Evolutionary conservation across 129 eudicot species (phyloP).

Genomic region (Artemisia annua): DNA sequence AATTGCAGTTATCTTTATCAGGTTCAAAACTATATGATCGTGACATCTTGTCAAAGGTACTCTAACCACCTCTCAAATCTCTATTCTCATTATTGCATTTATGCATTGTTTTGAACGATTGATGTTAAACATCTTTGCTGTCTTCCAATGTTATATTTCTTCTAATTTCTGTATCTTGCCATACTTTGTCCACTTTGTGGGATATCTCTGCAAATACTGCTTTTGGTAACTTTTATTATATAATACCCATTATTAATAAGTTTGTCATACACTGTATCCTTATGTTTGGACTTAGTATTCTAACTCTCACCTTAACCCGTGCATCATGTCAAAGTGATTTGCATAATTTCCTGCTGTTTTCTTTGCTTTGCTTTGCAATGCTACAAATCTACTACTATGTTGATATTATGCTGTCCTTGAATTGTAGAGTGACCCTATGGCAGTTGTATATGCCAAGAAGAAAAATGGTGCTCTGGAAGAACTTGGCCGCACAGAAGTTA

Average conservation of each 20-base stretch:
- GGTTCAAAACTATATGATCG: slow-evolving; percentile 78
- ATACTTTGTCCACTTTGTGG: not conserved
- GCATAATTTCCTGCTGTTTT: slow-evolving; percentile 7
- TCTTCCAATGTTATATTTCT: not conserved
- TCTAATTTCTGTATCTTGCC: no score
- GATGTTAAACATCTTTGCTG: not conserved
- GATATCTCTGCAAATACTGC: not conserved
- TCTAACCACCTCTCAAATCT: slow-evolving; percentile 5
- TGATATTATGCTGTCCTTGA: slow-evolving; percentile 18
- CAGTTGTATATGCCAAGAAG: slow-evolving; percentile 63
- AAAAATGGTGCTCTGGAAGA: slow-evolving; percentile 73
- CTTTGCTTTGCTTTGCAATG: slow-evolving; percentile 10
- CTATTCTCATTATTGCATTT: not conserved
- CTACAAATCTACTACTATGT: not conserved
- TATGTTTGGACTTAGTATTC: not conserved
- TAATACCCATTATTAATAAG: not conserved
- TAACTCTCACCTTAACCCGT: not conserved
- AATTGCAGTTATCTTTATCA: slow-evolving; percentile 75
- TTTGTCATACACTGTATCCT: not conserved
- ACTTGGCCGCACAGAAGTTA: slow-evolving; percentile 96
- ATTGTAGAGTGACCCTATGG: slow-evolving; percentile 95
- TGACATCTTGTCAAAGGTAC: slow-evolving; percentile 89
- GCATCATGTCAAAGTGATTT: not conserved
- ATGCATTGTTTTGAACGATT: not conserved
- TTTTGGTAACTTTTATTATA: not conserved